These are phyloP conservation scores for Nephelium lappaceum DNA, from an alignment of 345 rosid species.

Conservation along the genomic window DNA sequence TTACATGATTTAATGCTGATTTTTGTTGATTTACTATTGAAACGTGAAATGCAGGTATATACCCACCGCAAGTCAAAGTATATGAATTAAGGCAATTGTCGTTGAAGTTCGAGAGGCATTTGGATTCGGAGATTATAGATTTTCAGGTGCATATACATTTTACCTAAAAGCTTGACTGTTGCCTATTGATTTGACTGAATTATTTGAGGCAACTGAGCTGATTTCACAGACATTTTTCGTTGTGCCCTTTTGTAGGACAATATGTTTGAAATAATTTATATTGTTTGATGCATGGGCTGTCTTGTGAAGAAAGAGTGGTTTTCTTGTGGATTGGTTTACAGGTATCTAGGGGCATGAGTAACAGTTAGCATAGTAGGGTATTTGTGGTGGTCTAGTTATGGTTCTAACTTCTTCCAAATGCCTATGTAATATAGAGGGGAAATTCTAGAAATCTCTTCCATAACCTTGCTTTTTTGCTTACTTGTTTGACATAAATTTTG, in stretches of 20 bases:
- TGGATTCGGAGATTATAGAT: constrained; percentile 85
- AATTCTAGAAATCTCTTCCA: constrained; percentile 8
- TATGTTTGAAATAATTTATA: neutral
- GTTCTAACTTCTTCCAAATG: neutral
- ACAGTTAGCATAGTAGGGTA: neutral
- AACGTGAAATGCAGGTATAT: constrained; percentile 52
- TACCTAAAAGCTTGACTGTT: neutral
- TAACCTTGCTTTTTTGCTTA: neutral
- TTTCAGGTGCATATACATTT: constrained; percentile 55
- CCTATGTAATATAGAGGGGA: neutral
- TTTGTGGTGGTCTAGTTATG: neutral
- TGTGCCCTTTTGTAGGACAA: neutral
- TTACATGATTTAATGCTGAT: neutral
- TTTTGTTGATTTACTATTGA: constrained; percentile 20
- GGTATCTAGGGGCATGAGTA: neutral
- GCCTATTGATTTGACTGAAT: neutral
- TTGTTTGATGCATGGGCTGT: neutral
- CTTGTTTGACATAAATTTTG: neutral
- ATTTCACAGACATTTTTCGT: neutral
- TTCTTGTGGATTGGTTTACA: neutral
- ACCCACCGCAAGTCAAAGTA: constrained; percentile 93
- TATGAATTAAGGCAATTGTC: constrained; percentile 74
- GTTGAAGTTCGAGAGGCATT: constrained; percentile 90
- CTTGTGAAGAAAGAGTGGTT: neutral
- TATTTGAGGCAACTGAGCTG: neutral